A percentile compares a stretch with the other conserved stretches of the same genome.
phyloP scores from a whole-genome alignment of 192 early-diverging fungal genomes.

The Podochytrium sp. region DNA sequence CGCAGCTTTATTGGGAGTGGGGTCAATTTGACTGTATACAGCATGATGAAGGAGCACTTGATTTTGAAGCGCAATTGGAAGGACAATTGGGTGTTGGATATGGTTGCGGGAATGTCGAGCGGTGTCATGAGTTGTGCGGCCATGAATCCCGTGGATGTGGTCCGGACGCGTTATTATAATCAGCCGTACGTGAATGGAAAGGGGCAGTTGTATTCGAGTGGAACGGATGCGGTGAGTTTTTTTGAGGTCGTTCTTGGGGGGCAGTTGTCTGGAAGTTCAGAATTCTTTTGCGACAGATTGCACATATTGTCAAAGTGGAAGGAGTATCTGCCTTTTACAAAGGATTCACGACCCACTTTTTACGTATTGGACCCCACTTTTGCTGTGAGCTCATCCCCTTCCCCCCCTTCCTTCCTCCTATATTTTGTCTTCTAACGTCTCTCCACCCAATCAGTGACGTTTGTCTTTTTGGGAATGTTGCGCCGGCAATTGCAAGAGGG shows the following conservation, averaged over 20 bases:
- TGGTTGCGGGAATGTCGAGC: constrained; percentile 64
- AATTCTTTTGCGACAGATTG: constrained; percentile 33
- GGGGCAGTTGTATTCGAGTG: constrained; percentile 57
- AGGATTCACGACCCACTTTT: constrained; percentile 73
- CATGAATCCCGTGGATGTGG: constrained; percentile 63
- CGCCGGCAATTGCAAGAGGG: constrained; percentile 43
- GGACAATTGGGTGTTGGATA: constrained; percentile 68
- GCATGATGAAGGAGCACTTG: constrained; percentile 70
- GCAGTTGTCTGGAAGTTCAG: too few relatives aligned
- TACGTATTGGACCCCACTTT: constrained; percentile 80
- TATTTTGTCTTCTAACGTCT: background rate
- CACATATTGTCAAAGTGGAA: constrained; percentile 62
- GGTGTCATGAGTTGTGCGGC: constrained; percentile 57
- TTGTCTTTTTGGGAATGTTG: constrained; percentile 71
- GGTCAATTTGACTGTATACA: constrained; percentile 68
- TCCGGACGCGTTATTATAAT: constrained; percentile 74
- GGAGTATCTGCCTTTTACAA: constrained; percentile 72
- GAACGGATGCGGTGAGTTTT: constrained; percentile 44
- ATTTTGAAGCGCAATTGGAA: constrained; percentile 59
- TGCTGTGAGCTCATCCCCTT: constrained; percentile 49
- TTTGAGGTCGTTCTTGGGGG: background rate
- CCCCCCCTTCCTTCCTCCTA: background rate
- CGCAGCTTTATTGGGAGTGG: constrained; percentile 70
- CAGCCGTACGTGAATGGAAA: constrained; percentile 66
- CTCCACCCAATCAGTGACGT: constrained; percentile 52